Evolutionary conservation across 2,329 filamentous ascomycete genomes (phyloP), one percentile per base, ranked within the genome.

Genomic region (Colletotrichum liaoningense): DNA sequence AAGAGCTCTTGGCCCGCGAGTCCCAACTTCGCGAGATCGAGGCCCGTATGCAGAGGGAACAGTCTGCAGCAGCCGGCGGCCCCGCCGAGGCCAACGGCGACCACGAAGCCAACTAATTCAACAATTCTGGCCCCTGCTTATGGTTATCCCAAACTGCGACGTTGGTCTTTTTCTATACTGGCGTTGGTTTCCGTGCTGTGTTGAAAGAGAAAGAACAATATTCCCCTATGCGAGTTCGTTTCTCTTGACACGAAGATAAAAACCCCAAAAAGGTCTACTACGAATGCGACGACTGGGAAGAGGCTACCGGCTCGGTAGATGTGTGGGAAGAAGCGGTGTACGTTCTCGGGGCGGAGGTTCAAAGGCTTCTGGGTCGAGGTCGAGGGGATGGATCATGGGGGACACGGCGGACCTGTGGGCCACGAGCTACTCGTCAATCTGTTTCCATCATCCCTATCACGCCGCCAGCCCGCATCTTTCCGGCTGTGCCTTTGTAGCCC

Each of bases 21-120:
- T 98, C 95, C 81, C 97, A 99, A 88, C 92, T 99, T 79, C 96
- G 97, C 86, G 97, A 99, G 89, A 98, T 99, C 82, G 96, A 98
- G 86, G 96, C 95, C 76, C 93, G 96, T 81, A 98, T 98, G 96
- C 93, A 95, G 82, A 92, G 95, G 83, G 95, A 97, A 86, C 89
- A 92, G 76, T 92, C 90, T 81, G 86, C 88, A 62, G 81, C 85
- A 46, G 80, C 80, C 82, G 64, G 77, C 76, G 75, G 72, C 70
- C 78, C 80, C 67, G 77, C 81, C 77, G 88, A 91, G 78, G 83
- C 88, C 78, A 90, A 90, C 77, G 88, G 88, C 82, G 87, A 89
- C 69, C 82, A 86, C 79, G 86, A 89, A 76, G 86, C 84, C 82
- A 87, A 88, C 79, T 85, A 83, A 78, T 73, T 77, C 79, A 78